Base-by-base conservation (phyloP, 768 basidiomycete genomes). In the Boletus pseudo-olivaceus region DNA sequence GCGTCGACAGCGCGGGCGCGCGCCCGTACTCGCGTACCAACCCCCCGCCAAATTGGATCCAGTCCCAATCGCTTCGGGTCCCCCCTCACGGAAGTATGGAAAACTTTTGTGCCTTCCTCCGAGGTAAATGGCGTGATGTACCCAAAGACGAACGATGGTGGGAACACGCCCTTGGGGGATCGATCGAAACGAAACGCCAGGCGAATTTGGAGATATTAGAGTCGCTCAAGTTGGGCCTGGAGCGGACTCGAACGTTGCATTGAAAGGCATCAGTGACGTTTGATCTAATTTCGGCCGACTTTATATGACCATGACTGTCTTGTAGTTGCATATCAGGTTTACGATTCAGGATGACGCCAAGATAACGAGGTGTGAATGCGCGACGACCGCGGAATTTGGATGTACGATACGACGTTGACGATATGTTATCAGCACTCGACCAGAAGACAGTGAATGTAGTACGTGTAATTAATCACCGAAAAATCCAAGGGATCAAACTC, bases 101-200 rank as follows among this genome's bases (percentile, higher is more conserved):
- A 10, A 26, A 39, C 2, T 72, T 65, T 23, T 73, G 63, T 35
- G 70, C 72, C 26, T 78, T 89, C 44, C 68, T 83, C 42, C 72
- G 69, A 17, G 81, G 83, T 10, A 81, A 80, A 17, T 90, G 88
- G 88, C 75, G 76, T 33, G 76, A 81, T 6, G 75, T 82, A 2
- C 80, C 82, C 0, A 78, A 78, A 61, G 75, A 61, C 19, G 78
- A 82, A 67, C 73, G 84, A 49, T 90, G 84, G 84, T 90, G 87
- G 87, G 84, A 87, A 38, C 63, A 68, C 11, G 83, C 84, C 33
- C 71, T 89, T 33, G 76, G 73, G 5, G 77, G 73, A 7, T 67
- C 67, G n/a, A 66, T 78, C 11, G 83, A 84, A 59, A 68, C 65
- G 56, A 69, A 65, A 12, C 61, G 70, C 4, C 58, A 23, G 32